phyloP scores from a whole-genome alignment of 208 protist species.

The Crithidia brevicula region DNA sequence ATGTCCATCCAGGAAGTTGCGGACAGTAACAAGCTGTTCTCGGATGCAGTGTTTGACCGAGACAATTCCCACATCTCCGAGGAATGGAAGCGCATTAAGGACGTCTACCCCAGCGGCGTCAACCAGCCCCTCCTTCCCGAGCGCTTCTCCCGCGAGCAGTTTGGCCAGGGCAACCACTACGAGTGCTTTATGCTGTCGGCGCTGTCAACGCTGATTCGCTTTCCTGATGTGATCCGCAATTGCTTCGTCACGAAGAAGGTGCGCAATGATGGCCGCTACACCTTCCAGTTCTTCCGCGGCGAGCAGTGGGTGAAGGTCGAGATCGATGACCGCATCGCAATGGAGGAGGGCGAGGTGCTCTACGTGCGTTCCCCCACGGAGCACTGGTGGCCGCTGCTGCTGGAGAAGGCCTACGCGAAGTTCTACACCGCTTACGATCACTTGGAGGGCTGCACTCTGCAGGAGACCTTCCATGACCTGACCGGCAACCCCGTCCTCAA shows the following conservation, averaged over 20 bases:
- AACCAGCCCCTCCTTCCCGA: constrained; percentile 65
- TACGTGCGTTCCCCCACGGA: constrained; percentile 71
- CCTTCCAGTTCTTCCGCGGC: constrained; percentile 82
- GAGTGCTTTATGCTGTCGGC: constrained; percentile 86
- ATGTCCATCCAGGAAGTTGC: constrained; percentile 49
- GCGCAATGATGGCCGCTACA: constrained; percentile 80
- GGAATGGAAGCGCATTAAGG: constrained; percentile 63
- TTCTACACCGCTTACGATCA: constrained; percentile 83
- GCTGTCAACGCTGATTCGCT: constrained; percentile 63
- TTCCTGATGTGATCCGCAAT: constrained; percentile 74
- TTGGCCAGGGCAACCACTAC: constrained; percentile 82
- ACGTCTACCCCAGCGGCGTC: constrained; percentile 60
- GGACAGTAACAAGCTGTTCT: constrained; percentile 70
- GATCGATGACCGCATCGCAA: constrained; percentile 75
- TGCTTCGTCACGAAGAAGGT: constrained; percentile 85
- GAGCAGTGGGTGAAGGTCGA: constrained; percentile 77
- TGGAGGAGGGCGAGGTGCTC: constrained; percentile 57
- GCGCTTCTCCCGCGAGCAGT: constrained; percentile 67
- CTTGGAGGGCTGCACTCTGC: constrained; percentile 74
- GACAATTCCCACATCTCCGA: constrained; percentile 58
- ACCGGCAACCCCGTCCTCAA: constrained; percentile 79
- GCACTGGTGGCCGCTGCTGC: constrained; percentile 85
- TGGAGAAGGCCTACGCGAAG: constrained; percentile 94
- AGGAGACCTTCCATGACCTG: constrained; percentile 80
- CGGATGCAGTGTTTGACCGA: constrained; percentile 64